Base-by-base conservation (phyloP, 1,139 yeast species). In the Hanseniaspora sp. region DNA sequence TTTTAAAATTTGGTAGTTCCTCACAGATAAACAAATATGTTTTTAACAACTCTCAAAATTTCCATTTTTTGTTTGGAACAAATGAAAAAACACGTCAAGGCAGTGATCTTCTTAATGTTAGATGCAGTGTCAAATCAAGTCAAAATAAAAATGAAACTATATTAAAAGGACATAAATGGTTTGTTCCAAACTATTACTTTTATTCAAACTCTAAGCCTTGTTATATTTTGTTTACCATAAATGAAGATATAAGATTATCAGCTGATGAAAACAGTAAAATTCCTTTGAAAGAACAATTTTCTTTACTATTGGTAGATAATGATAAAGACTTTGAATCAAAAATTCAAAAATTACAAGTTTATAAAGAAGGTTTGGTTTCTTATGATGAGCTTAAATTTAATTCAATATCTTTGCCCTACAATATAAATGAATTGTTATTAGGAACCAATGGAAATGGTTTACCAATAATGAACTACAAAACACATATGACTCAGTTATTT, bases 101-200 rank as follows among this genome's bases (percentile, higher is more conserved):
- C 0, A 80, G 86, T 5, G 82, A 82, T 63, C 86, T 86, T 2
- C 73, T 82, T 60, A 82, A 81, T 65, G 80, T 82, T 56, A 72
- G 80, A 9, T 69, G 77, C 38, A 68, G 73, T 37, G 82, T 83
- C 46, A 62, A 58, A 23, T 62, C 63, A 57, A 58, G 59, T 34
- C 62, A 63, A 30, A 77, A 78, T 48, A 68, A 69, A 7, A 79
- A 79, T 3, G 73, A 78, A 59, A 79, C 74, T 60, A 79, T 80
- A 3, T 61, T 82, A 48, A 79, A 78, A 59, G 88, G 88, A 11
- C 74, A 79, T 58, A 82, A 82, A 64, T 82, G 87, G 87, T 82
- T 82, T 75, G 83, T 85, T 1, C 78, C 85, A 0, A 86, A 86
- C 33, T 86, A 86, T 39, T 86, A 85, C 23, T 86, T 82, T 64